These are phyloP conservation scores for Penicillium concentricum DNA, from an alignment of 2,329 filamentous ascomycete genomes.

Conservation along the genomic window DNA sequence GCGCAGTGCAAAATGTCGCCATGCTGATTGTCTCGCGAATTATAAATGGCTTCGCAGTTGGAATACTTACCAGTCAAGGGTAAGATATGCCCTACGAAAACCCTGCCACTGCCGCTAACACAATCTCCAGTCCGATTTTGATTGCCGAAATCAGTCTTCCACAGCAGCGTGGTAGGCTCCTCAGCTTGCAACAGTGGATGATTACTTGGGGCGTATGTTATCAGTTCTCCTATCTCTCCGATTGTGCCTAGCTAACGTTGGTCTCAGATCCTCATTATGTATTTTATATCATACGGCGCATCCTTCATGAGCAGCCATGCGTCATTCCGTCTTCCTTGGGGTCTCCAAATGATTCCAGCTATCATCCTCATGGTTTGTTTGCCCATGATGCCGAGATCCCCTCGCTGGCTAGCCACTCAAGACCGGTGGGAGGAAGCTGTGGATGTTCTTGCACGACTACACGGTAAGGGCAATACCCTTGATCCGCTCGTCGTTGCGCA, in stretches of 20 bases:
- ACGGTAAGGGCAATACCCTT: slow-evolving; percentile 50
- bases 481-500: slow-evolving; percentile 55
- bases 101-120: background rate
- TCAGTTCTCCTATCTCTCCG: slow-evolving; percentile 25
- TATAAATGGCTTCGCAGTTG: slow-evolving; percentile 67
- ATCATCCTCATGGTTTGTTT: slow-evolving; percentile 53
- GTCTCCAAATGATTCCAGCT: slow-evolving; percentile 58
- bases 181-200: slow-evolving; percentile 67
- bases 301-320: slow-evolving; percentile 38
- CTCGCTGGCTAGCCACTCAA: slow-evolving; percentile 64
- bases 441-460: slow-evolving; percentile 55
- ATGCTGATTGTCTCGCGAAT: slow-evolving; percentile 69
- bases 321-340: slow-evolving; percentile 59
- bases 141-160: slow-evolving; percentile 21
- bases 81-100: slow-evolving; percentile 14
- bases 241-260: background rate
- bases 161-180: slow-evolving; percentile 37
- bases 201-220: slow-evolving; percentile 67
- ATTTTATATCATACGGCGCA: slow-evolving; percentile 17
- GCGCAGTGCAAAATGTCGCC: slow-evolving; percentile 58
- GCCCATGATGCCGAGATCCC: slow-evolving; percentile 61
- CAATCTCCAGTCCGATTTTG: slow-evolving; percentile 12
- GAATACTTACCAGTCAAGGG: slow-evolving; percentile 67
- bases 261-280: slow-evolving; percentile 32
- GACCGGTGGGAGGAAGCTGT: slow-evolving; percentile 66